Evolutionary conservation across 148 eudicot species (phyloP).

Genomic region (Chenopodium formosanum): DNA sequence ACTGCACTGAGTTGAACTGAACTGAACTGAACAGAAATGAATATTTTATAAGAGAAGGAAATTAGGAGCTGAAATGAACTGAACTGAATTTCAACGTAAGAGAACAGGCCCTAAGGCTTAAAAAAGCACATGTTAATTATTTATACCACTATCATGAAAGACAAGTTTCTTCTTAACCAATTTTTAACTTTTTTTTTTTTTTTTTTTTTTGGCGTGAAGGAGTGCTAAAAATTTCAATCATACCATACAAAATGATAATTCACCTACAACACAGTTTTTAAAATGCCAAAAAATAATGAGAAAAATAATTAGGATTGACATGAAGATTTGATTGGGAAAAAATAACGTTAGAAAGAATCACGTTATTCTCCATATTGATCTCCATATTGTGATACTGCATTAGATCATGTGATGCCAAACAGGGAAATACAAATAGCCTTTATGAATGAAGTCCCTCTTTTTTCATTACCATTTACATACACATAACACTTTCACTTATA

Average conservation of each 20-base stretch:
- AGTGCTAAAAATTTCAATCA: too few species aligned
- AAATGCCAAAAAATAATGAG: not conserved
- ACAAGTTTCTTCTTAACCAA: too few species aligned
- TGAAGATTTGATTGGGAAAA: not conserved
- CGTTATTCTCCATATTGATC: not conserved
- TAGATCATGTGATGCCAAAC: not conserved
- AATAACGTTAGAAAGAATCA: not conserved
- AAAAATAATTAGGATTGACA: not conserved
- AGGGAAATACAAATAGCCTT: not conserved
- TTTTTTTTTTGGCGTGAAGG: too few species aligned
- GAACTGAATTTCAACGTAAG: too few species aligned
- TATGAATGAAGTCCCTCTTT: not conserved
- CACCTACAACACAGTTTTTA: not conserved
- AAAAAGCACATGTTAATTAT: too few species aligned
- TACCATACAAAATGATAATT: not conserved
- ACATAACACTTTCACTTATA: not conserved
- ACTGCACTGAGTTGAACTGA: too few species aligned
- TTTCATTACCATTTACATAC: not conserved
- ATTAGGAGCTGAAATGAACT: too few species aligned
- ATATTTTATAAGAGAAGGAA: too few species aligned
- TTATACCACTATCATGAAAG: too few species aligned
- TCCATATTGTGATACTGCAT: not conserved
- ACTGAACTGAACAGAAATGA: too few species aligned
- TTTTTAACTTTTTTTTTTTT: too few species aligned
- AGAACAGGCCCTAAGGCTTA: too few species aligned